Evolutionary conservation across 148 eudicot species (phyloP).

Genomic region (Diospyros kaki): DNA sequence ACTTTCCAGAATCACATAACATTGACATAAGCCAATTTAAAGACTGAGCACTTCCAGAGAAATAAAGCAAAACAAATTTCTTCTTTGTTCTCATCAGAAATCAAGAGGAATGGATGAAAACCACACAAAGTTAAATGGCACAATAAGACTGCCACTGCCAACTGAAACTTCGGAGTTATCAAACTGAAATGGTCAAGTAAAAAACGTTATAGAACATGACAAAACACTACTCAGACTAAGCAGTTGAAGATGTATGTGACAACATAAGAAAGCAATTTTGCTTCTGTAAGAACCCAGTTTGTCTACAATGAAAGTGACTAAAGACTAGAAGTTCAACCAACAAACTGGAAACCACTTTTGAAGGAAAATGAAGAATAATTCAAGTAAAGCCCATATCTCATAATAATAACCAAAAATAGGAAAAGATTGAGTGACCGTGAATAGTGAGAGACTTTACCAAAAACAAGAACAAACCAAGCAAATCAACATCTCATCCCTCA

Average conservation of each 20-base stretch:
- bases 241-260: not conserved
- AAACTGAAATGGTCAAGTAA: not conserved
- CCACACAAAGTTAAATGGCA: not conserved
- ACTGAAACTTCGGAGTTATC: not conserved
- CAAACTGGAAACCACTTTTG: not conserved
- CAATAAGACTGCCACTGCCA: slow-evolving; percentile 4
- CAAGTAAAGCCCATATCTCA: too few relatives aligned
- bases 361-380: too few relatives aligned
- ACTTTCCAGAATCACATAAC: not conserved
- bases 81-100: too few relatives aligned
- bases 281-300: not conserved
- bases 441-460: too few relatives aligned
- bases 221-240: not conserved
- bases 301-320: not conserved
- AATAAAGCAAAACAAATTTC: too few relatives aligned
- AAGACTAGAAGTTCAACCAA: not conserved
- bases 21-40: not conserved
- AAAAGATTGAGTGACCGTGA: too few relatives aligned
- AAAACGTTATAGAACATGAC: not conserved
- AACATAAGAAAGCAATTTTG: not conserved
- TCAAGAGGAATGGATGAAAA: too few relatives aligned
- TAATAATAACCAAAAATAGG: too few relatives aligned
- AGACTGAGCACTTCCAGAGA: not conserved
- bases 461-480: too few relatives aligned
- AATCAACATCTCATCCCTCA: too few relatives aligned